A percentile compares a stretch with the other conserved stretches of the same genome.
phyloP scores from a whole-genome alignment of 371 early-diverging fungal species.

The Apophysomyces elegans region DNA sequence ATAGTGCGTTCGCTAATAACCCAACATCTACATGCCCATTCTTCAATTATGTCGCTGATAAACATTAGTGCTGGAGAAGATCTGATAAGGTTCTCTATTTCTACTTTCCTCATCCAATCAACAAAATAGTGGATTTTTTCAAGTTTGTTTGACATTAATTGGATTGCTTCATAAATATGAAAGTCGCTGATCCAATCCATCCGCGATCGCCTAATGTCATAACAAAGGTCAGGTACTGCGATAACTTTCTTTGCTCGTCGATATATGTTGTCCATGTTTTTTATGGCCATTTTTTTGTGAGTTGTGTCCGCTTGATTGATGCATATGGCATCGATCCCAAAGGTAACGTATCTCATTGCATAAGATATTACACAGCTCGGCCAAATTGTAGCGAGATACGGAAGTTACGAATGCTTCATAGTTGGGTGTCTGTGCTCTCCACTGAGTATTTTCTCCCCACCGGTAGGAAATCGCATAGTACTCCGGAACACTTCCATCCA shows the following conservation, averaged over 20 bases:
- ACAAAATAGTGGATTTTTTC: no score
- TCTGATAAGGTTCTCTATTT: no score
- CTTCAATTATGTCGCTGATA: no score
- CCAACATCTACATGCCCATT: no score
- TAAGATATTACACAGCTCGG: not conserved
- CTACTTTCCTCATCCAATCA: no score
- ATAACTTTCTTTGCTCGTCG: not conserved
- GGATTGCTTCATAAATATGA: no score
- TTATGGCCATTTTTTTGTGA: not conserved
- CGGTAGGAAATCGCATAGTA: slow-evolving; percentile 1
- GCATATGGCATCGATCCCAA: not conserved
- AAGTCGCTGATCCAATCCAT: not conserved
- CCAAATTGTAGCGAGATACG: not conserved
- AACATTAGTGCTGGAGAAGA: no score
- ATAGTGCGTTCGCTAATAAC: no score
- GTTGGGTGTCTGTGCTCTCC: not conserved
- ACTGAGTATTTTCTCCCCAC: not conserved
- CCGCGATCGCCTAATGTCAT: not conserved
- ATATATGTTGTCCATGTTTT: not conserved
- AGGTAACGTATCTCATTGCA: not conserved
- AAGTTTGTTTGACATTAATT: no score
- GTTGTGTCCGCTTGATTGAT: not conserved
- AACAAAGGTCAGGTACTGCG: not conserved
- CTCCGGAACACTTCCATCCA: no score
- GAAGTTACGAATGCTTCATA: not conserved